phyloP scores from a whole-genome alignment of 2,329 filamentous ascomycete genomes.

The Penicillium sp. region DNA sequence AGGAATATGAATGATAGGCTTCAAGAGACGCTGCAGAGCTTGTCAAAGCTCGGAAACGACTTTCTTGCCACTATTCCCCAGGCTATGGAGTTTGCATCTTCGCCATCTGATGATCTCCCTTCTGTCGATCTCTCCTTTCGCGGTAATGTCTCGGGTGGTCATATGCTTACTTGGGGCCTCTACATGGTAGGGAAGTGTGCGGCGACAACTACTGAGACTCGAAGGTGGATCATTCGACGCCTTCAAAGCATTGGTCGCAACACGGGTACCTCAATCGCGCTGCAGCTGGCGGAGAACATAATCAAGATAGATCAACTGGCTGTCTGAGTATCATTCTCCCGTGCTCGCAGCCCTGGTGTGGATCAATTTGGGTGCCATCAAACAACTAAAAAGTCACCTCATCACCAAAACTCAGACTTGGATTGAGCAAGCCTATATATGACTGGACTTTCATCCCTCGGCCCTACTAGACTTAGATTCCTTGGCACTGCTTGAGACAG shows the following conservation, averaged over 20 bases:
- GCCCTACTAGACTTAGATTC: not conserved
- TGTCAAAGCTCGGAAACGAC: conserved; percentile 17
- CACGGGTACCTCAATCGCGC: conserved; percentile 1
- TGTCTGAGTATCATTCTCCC: not conserved
- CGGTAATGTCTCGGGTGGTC: conserved; percentile 4
- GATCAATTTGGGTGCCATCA: not conserved
- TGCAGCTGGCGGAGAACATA: not conserved
- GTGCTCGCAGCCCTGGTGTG: not conserved
- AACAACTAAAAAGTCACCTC: not conserved
- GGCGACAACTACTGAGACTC: not conserved
- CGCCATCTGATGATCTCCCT: not conserved
- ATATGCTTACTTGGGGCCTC: conserved; percentile 11
- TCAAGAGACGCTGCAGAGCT: conserved; percentile 10
- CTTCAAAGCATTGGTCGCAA: conserved; percentile 3
- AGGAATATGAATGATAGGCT: conserved; percentile 5
- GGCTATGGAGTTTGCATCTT: conserved; percentile 16
- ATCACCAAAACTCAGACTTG: not conserved
- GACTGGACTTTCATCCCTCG: not conserved
- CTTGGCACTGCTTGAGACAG: not conserved
- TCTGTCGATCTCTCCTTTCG: not conserved
- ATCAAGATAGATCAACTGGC: not conserved
- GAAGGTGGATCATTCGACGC: conserved; percentile 5
- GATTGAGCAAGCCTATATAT: not conserved
- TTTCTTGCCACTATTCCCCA: conserved; percentile 26
- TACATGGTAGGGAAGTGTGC: conserved; percentile 15